Evolutionary conservation across 2,329 filamentous ascomycete species (phyloP).

Genomic region (Sporothrix variecibatus): DNA sequence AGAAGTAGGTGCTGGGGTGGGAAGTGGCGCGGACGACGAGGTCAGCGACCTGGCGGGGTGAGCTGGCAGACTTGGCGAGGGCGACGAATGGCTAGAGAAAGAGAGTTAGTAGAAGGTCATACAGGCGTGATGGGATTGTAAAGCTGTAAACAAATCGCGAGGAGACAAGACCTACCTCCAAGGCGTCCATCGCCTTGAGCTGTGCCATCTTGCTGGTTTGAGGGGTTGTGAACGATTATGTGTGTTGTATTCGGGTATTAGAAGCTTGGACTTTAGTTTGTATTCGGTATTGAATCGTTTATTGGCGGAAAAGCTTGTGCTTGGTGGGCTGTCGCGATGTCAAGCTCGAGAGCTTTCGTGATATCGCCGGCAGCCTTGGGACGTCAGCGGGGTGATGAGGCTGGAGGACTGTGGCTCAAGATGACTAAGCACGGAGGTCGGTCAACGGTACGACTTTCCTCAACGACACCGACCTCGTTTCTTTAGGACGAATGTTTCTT

Average conservation of each 20-base stretch:
- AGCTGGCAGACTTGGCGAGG: conserved; percentile 81
- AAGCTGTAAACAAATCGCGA: not conserved
- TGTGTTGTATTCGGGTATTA: not conserved
- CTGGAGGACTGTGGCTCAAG: conserved; percentile 22
- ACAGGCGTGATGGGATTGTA: not conserved
- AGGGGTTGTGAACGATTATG: no score
- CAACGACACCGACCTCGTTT: not conserved
- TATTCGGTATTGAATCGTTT: not conserved
- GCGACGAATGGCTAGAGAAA: conserved; percentile 78
- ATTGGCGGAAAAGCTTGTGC: not conserved
- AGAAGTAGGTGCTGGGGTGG: conserved; percentile 86
- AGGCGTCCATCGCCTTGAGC: conserved; percentile 63
- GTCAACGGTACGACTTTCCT: not conserved
- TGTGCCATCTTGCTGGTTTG: conserved; percentile 65
- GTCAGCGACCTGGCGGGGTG: conserved; percentile 81
- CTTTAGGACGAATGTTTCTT: not conserved
- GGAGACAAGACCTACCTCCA: conserved; percentile 52
- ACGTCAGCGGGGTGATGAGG: conserved; percentile 22
- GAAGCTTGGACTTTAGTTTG: not conserved
- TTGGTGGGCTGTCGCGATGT: not conserved
- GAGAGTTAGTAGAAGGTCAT: not conserved
- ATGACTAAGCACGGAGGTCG: conserved; percentile 22
- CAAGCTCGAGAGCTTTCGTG: conserved; percentile 15
- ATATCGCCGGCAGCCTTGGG: conserved; percentile 6
- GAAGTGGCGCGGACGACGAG: conserved; percentile 86